Conservation (phyloP, 306 rosid species). For the Hippophae gyantsensis region DNA sequence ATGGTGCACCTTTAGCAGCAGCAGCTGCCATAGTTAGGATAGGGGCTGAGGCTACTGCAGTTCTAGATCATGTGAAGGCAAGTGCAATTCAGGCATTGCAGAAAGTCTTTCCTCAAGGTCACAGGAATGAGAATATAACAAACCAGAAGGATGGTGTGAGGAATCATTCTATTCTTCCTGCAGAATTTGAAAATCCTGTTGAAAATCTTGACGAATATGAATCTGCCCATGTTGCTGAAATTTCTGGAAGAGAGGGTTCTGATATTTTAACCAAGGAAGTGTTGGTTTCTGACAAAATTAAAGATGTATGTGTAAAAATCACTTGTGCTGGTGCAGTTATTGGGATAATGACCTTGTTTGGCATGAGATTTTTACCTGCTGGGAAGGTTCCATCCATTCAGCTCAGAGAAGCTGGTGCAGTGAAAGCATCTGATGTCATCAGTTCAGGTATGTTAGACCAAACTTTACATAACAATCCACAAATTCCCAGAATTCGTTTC, state of each 20-base stretch:
- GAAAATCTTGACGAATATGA: slow-evolving; percentile 31
- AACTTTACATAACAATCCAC: background rate
- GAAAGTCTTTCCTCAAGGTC: slow-evolving; percentile 74
- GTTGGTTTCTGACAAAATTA: slow-evolving; percentile 48
- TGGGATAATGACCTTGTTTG: slow-evolving; percentile 65
- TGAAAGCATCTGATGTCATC: slow-evolving; percentile 35
- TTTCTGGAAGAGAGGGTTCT: slow-evolving; percentile 35
- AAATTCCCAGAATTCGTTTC: too few relatives aligned
- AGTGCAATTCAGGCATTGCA: slow-evolving; percentile 69
- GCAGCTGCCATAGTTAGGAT: slow-evolving; percentile 93
- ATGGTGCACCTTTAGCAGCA: slow-evolving; percentile 89
- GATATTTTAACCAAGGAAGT: slow-evolving; percentile 32
- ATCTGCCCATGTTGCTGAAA: slow-evolving; percentile 25
- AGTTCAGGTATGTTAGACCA: slow-evolving; percentile 45
- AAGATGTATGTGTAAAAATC: slow-evolving; percentile 67
- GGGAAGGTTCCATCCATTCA: slow-evolving; percentile 33
- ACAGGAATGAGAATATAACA: slow-evolving; percentile 30
- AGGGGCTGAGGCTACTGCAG: slow-evolving; percentile 94
- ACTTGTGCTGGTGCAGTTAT: slow-evolving; percentile 83
- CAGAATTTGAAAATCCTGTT: slow-evolving; percentile 35
- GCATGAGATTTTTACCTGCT: slow-evolving; percentile 58
- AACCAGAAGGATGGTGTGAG: slow-evolving; percentile 34
- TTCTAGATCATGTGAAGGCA: slow-evolving; percentile 72
- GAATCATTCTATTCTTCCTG: slow-evolving; percentile 31
- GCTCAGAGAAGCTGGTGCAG: slow-evolving; percentile 35